These are phyloP conservation scores for Hibiscus trionum DNA, from an alignment of 345 rosid species.

Conservation along the genomic window DNA sequence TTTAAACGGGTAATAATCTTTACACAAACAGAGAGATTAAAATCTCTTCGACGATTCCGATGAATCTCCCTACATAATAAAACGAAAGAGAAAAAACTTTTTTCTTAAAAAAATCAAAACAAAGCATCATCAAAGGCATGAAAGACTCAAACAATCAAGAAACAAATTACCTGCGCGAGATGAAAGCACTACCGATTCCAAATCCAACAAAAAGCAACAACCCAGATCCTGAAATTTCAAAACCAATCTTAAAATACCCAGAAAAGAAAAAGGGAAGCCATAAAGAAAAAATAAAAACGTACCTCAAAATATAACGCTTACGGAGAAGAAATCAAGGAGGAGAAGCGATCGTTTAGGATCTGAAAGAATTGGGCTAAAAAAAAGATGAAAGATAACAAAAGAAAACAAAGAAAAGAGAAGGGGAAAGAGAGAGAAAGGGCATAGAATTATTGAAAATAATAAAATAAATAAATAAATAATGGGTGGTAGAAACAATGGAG, in stretches of 20 bases:
- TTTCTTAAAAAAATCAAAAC: not conserved
- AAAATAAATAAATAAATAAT: no score
- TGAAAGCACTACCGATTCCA: slow-evolving; percentile 3
- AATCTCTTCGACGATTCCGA: not conserved
- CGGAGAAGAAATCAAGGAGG: slow-evolving; percentile 5
- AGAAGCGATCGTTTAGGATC: not conserved
- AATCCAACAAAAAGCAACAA: slow-evolving; percentile 4
- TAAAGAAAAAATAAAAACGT: not conserved
- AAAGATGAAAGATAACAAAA: not conserved
- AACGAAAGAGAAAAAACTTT: not conserved
- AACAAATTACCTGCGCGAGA: slow-evolving; percentile 23
- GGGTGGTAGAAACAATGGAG: no score
- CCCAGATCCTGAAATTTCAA: slow-evolving; percentile 21
- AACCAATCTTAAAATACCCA: slow-evolving; percentile 2
- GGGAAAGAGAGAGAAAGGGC: no score
- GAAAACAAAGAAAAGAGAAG: not conserved
- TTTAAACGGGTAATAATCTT: not conserved
- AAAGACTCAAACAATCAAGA: slow-evolving; percentile 9
- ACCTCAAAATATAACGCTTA: slow-evolving; percentile 14
- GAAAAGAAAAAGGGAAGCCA: not conserved
- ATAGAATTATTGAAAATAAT: no score
- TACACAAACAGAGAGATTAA: not conserved
- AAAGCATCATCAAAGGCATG: slow-evolving; percentile 3
- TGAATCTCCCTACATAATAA: not conserved
- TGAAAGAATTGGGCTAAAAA: not conserved